Evolutionary conservation across 306 rosid species (phyloP).

Genomic region (Trichosanthes cucumerina): DNA sequence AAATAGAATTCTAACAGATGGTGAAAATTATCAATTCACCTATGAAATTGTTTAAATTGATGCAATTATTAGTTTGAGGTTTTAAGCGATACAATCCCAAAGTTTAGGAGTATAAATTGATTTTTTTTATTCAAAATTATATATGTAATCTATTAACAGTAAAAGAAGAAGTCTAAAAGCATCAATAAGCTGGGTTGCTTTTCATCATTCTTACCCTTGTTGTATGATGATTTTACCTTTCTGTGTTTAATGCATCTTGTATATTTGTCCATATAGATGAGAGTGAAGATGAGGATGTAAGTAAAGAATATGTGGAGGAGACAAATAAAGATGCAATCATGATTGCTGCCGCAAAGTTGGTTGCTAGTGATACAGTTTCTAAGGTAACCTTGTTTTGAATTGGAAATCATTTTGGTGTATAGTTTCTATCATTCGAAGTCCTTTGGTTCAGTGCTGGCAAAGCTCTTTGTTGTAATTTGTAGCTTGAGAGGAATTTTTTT

Average conservation of each 20-base stretch:
- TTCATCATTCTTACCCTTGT: not conserved
- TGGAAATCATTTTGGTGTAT: slow-evolving; percentile 2
- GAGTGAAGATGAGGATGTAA: slow-evolving; percentile 66
- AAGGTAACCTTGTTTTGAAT: slow-evolving; percentile 37
- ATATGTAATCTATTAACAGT: not conserved
- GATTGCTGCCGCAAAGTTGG: slow-evolving; percentile 71
- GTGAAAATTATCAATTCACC: not conserved
- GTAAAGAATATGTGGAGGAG: slow-evolving; percentile 71
- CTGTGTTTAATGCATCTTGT: slow-evolving; percentile 11
- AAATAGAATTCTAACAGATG: not conserved
- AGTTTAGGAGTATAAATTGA: not conserved
- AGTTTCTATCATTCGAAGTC: not conserved
- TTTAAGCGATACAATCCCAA: not conserved
- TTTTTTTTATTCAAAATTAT: not conserved
- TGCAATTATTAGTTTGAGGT: not conserved
- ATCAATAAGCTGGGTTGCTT: not conserved
- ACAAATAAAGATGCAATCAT: slow-evolving; percentile 62
- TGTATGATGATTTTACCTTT: not conserved
- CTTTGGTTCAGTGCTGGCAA: not conserved
- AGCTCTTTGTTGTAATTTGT: not conserved
- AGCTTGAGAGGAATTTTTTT: not conserved
- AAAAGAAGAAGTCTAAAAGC: not conserved
- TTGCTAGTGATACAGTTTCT: slow-evolving; percentile 44
- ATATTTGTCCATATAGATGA: slow-evolving; percentile 41
- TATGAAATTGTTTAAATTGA: not conserved